Conservation (phyloP, 2,329 filamentous ascomycete genomes). For the Pochonia chlamydosporia region DNA sequence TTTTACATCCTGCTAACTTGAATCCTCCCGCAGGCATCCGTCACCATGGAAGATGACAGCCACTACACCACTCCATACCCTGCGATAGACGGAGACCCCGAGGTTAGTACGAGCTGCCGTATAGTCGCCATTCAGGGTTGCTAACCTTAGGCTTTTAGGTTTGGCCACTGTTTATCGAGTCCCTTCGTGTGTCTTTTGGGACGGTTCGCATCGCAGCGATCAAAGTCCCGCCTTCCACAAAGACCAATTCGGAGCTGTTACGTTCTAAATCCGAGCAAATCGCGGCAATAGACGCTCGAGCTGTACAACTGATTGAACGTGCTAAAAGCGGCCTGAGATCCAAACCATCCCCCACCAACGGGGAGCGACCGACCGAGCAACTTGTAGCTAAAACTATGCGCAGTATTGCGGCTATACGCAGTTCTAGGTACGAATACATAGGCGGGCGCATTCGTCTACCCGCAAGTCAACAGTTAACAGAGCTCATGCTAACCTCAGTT, state of each 20-base stretch:
- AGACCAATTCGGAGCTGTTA: background rate
- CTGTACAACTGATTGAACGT: background rate
- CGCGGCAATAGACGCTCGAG: background rate
- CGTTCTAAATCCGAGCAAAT: background rate
- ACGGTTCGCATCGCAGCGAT: background rate
- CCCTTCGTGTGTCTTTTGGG: background rate
- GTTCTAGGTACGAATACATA: background rate
- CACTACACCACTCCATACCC: background rate
- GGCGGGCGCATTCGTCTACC: too few relatives aligned
- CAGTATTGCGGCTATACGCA: background rate
- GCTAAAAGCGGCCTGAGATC: background rate
- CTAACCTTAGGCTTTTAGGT: background rate
- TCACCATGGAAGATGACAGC: background rate
- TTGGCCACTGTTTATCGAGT: constrained; percentile 2
- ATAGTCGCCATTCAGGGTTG: background rate
- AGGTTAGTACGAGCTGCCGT: background rate
- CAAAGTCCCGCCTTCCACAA: background rate
- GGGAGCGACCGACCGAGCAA: background rate
- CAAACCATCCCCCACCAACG: background rate
- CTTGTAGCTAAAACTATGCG: background rate
- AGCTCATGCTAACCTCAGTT: background rate
- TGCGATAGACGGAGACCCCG: background rate
- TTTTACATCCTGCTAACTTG: background rate
- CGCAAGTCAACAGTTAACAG: too few relatives aligned
- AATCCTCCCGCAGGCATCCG: background rate